Evolutionary conservation across 78 protist species (phyloP), one percentile per base, ranked within the genome.

Genomic region (Diacronema lutheri): DNA sequence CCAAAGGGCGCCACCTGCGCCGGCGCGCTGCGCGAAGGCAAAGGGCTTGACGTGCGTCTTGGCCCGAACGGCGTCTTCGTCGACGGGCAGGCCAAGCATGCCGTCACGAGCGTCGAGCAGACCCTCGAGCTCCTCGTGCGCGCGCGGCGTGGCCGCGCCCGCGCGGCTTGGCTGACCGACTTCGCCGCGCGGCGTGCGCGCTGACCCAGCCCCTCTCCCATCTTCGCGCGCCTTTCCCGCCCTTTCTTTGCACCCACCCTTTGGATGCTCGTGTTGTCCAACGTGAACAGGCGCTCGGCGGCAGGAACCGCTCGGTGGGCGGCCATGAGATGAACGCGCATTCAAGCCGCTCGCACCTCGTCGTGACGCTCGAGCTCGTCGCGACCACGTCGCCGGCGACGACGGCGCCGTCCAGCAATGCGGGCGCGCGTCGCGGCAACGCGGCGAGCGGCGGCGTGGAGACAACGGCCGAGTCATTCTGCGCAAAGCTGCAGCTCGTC

Each of bases 91-190:
- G n/a, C n/a, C n/a, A 0, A 41, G 46, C 74, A 7, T 3, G 50
- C 33, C 46, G 46, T 66, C n/a, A 31, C 0, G 16, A 19, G 19
- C 25, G 95, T 88, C 69, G 91, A 90, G 82, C 93, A 90, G 83
- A 93, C 93, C 11, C 87, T 90, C 58, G 38, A 77, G 40, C 82
- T 80, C 11, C 62, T 93, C 38, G 90, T 93, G 56, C 90, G 85
- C 31, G 93, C 93, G 21, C 21, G 38, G 66, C 26, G 86, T 78
- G 79, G 71, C 91, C 9, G 71, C 88, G n/a, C 79, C 82, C 57
- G 91, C 62, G 35, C 61, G 68, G 71, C 91, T 7, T 7, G 50
- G n/a, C n/a, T n/a, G n/a, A n/a, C 50, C 50, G 50, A 3, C 50
- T 9, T 7, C 16, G 16, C 50, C 16, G 16, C 50, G 50, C 50